Base-by-base conservation (phyloP, 2,329 filamentous ascomycete species). In the Penicillium sp. region DNA sequence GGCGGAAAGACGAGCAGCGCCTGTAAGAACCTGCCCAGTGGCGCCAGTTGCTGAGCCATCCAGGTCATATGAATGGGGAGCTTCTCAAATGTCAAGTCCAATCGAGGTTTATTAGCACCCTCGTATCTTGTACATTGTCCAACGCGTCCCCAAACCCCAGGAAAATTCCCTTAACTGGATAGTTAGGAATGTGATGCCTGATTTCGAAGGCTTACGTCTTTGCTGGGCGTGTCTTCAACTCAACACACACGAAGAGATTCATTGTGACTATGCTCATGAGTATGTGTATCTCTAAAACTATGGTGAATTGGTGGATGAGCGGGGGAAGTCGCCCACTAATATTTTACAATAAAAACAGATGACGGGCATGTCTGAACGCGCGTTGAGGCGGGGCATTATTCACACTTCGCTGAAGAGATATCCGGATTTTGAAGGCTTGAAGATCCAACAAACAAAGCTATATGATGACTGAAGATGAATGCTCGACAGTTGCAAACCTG, bases 1-100 rank as follows among this genome's bases (percentile, higher is more conserved):
- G 82, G 82, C 32, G 82, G 82, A 42, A 75, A 79, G 65, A 75
- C 63, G 24, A 74, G 71, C 65, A 63, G 58, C 44, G 58, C 42
- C 10, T 44, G 42, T 32, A 14, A 29, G 14, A 44, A 44, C 16
- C 16, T 44, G 3, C 42, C 42, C 7, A 44, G 42, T 24, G 16
- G 42, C 16, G 42, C 42, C 10, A 44, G 42, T 10, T 44, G 42
- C 42, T 44, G 14, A 44, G 14, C 9, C 14, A 32, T 16, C 18
- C 40, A 8, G 9, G 8, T 10, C 11, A 14, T 34, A 10, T 34
- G 10, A 34, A 11, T 13, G 14, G 14, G 32, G 10, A 34, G 32
- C 32, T 13, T 34, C 6, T 27, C 24, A 27, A 27, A 27, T 27
- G 5, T 8, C 24, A 27, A 8, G 4, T 27, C 24, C 18, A 18